Evolutionary conservation across 768 basidiomycete genomes (phyloP).

Genomic region (Lactarius indigo): DNA sequence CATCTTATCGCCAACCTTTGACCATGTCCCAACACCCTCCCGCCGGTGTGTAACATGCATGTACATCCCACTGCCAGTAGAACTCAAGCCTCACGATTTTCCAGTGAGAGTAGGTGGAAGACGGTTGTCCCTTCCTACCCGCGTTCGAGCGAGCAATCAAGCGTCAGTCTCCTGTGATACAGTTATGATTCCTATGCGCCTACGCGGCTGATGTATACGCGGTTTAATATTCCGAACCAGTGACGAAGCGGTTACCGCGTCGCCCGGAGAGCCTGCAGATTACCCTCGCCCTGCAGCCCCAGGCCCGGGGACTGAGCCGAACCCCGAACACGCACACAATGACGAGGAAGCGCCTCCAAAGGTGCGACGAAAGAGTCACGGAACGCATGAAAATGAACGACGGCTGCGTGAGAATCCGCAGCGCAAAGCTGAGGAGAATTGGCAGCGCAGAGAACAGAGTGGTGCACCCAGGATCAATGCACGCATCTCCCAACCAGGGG

Average conservation of each 20-base stretch:
- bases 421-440: slow-evolving; percentile 23
- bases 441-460: slow-evolving; percentile 19
- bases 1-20: background rate
- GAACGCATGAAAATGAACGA: slow-evolving; percentile 23
- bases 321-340: slow-evolving; percentile 10
- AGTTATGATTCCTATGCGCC: too few species aligned
- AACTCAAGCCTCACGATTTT: background rate
- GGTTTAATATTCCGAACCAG: background rate
- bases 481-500: slow-evolving; percentile 57
- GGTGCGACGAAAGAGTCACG: slow-evolving; percentile 21
- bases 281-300: slow-evolving; percentile 25
- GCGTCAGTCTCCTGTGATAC: slow-evolving; percentile 12
- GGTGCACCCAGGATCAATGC: slow-evolving; percentile 34
- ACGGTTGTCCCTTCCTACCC: slow-evolving; percentile 24
- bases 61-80: background rate
- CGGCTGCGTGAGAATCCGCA: slow-evolving; percentile 23
- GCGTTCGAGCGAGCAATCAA: slow-evolving; percentile 12
- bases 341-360: slow-evolving; percentile 22
- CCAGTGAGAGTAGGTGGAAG: slow-evolving; percentile 25
- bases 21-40: slow-evolving; percentile 24
- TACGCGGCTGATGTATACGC: background rate
- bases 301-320: slow-evolving; percentile 10
- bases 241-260: slow-evolving; percentile 7
- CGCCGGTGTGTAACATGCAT: slow-evolving; percentile 17
- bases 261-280: slow-evolving; percentile 24